Evolutionary conservation across 495 filamentous ascomycete species (phyloP), one percentile per base, ranked within the genome.

Genomic region (Neurospora sp.): DNA sequence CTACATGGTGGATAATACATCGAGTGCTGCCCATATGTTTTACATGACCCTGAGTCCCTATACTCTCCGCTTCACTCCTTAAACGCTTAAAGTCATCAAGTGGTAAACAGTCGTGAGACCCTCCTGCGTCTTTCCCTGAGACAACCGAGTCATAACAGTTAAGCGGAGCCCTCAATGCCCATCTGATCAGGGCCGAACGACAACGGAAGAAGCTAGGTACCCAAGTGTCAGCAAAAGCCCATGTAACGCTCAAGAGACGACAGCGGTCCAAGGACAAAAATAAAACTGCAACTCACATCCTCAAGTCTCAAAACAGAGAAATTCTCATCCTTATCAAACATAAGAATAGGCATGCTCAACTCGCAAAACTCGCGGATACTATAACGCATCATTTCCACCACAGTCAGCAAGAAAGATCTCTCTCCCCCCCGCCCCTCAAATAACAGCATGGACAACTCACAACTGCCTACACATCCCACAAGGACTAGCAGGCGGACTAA

Each of bases 281-380:
- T 35, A 35, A 44, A 20, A 31, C 46, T 71, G 14, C 74, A 38
- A 81, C 85, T 75, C 83, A 93, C 92, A 86, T 93, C 87, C 70
- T 88, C 89, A 74, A 98, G 85, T 48, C 87, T 93, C 84, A 87
- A 89, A n/a, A 94, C 87, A 10, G 86, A 85, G 74, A 87, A 92
- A 38, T 89, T 84, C 5, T 89, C 90, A 59, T 92, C 85, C 71
- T 86, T 90, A 78, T 94, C 93, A 80, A 93, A 94, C 96, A 99
- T 95, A 77, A 97, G 90, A n/a, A 98, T 87, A 0, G 94, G 95
- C 70, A 87, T 89, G 0, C 84, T 83, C 18, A 89, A 78, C 8
- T 86, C 81, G 71, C 89, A 91, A 77, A 96, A 96, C 81, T 96
- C 93, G 70, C 92, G 87, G 73, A 96, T 93, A 76, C 92, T 94